These are phyloP conservation scores for Paramecium octaurelia DNA, from an alignment of 73 alveolate genomes.

Conservation along the genomic window DNA sequence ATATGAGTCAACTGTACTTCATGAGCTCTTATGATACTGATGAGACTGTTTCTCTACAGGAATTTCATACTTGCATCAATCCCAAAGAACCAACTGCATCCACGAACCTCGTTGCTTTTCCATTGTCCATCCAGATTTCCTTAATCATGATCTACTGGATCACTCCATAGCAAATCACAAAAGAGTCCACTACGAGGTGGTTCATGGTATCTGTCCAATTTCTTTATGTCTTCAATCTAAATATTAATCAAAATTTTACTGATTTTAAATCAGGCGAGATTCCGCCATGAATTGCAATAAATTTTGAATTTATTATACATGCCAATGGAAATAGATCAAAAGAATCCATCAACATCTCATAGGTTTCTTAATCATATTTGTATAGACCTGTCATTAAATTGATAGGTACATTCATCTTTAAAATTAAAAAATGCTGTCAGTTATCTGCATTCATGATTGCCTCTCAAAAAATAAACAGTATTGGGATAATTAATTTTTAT, in stretches of 20 bases:
- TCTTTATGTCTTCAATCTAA: slow-evolving; percentile 77
- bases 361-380: slow-evolving; percentile 75
- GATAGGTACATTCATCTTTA: slow-evolving; percentile 72
- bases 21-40: slow-evolving; percentile 90
- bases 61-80: slow-evolving; percentile 77
- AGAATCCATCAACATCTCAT: slow-evolving; percentile 77
- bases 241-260: background rate
- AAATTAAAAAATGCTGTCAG: slow-evolving; percentile 89
- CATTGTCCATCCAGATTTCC: slow-evolving; percentile 68
- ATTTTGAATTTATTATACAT: slow-evolving; percentile 74
- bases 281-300: slow-evolving; percentile 85
- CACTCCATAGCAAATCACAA: slow-evolving; percentile 87
- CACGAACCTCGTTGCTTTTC: slow-evolving; percentile 76
- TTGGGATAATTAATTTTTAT: slow-evolving; percentile 82
- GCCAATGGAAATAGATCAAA: slow-evolving; percentile 81
- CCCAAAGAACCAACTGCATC: slow-evolving; percentile 82
- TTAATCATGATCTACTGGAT: slow-evolving; percentile 85
- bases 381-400: background rate
- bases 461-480: slow-evolving; percentile 80
- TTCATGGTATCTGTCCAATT: slow-evolving; percentile 71
- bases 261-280: slow-evolving; percentile 80
- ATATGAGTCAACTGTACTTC: slow-evolving; percentile 47
- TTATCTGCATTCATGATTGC: slow-evolving; percentile 91
- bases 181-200: slow-evolving; percentile 84
- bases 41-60: slow-evolving; percentile 70